phyloP scores from a whole-genome alignment of 2,329 filamentous ascomycete species.

The Fusarium miscanthi region DNA sequence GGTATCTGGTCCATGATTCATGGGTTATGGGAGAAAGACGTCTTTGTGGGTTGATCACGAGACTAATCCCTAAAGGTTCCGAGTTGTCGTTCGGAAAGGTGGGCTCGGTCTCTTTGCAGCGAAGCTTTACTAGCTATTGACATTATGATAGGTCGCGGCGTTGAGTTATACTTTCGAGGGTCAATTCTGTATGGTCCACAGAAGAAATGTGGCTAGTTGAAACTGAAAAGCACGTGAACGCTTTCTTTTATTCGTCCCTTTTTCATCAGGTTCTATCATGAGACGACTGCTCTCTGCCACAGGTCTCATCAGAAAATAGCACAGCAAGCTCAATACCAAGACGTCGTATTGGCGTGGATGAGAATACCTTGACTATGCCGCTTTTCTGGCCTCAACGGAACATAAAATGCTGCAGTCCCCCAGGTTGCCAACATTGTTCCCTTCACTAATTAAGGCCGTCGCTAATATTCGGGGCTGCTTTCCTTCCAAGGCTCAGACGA shows the following conservation, averaged over 20 bases:
- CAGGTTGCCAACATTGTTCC: too few species aligned
- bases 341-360: too few species aligned
- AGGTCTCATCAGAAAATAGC: too few species aligned
- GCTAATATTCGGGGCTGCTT: too few species aligned
- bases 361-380: too few species aligned
- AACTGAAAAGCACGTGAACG: neutral
- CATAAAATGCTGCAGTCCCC: too few species aligned
- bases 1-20: too few species aligned
- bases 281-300: neutral
- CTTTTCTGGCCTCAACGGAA: too few species aligned
- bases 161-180: neutral
- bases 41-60: neutral
- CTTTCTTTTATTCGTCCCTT: neutral
- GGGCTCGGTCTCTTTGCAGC: neutral
- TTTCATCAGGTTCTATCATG: accelerated
- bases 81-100: neutral
- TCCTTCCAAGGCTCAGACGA: too few species aligned
- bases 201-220: neutral
- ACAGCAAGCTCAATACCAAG: too few species aligned
- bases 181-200: accelerated
- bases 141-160: neutral
- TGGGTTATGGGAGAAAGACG: neutral
- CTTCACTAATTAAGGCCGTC: too few species aligned
- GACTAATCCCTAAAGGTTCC: too few species aligned
- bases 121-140: neutral